phyloP scores from a whole-genome alignment of 805 yeast genomes.

The Yarrowia hollandica region DNA sequence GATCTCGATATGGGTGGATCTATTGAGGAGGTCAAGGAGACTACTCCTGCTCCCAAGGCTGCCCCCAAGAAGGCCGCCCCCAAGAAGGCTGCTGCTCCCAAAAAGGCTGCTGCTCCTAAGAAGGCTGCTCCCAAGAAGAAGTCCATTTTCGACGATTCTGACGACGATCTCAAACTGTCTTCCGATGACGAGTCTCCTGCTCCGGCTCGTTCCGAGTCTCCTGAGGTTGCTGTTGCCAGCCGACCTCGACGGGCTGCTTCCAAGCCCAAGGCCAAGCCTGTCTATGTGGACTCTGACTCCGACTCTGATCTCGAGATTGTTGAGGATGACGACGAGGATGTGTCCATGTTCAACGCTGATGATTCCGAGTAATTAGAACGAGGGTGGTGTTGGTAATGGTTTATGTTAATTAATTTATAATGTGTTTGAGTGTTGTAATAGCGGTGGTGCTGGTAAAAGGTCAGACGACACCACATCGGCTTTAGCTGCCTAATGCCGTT shows the following conservation, averaged over 20 bases:
- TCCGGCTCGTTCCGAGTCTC: no score
- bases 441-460: no score
- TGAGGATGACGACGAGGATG: conserved; percentile 31
- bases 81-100: conserved; percentile 33
- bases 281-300: conserved; percentile 30
- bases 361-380: background rate
- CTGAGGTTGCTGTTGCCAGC: conserved; percentile 28
- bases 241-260: conserved; percentile 40
- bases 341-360: conserved; percentile 20
- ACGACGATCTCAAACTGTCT: conserved; percentile 28
- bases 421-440: no score
- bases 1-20: conserved; percentile 9
- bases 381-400: background rate
- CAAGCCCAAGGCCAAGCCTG: conserved; percentile 28
- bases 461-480: no score
- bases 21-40: conserved; percentile 26
- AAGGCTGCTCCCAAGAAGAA: conserved; percentile 39
- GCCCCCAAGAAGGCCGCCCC: conserved; percentile 16
- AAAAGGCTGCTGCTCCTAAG: conserved; percentile 39
- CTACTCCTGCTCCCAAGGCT: conserved; percentile 28
- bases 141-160: conserved; percentile 32
- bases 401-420: background rate
- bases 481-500: no score
- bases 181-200: conserved; percentile 29
- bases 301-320: conserved; percentile 29